These are phyloP conservation scores for Candida coleopterorum DNA, from an alignment of 805 yeast species.

Conservation along the genomic window DNA sequence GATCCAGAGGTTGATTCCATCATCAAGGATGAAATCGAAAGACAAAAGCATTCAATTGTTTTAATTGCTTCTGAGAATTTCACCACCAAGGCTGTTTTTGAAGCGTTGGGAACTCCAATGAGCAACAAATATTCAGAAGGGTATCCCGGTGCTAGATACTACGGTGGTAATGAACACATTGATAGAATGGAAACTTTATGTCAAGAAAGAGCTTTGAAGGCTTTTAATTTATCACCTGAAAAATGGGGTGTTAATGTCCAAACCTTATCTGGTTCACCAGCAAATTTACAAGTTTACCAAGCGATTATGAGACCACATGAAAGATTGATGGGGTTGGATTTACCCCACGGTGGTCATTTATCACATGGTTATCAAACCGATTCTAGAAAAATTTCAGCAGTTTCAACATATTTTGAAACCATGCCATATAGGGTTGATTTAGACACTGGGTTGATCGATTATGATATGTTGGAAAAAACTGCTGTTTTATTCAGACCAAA, in stretches of 20 bases:
- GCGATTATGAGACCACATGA: constrained; percentile 87
- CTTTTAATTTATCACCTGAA: constrained; percentile 69
- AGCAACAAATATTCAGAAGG: constrained; percentile 98
- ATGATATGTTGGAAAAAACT: constrained; percentile 77
- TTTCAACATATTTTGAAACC: constrained; percentile 92
- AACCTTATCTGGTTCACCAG: constrained; percentile 94
- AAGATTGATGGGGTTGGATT: constrained; percentile 93
- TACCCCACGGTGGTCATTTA: constrained; percentile 98
- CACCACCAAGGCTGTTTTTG: constrained; percentile 93
- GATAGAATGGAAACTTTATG: constrained; percentile 88
- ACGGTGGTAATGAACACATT: constrained; percentile 95
- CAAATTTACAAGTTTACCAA: constrained; percentile 87
- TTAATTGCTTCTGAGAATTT: constrained; percentile 95
- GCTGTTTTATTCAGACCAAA: constrained; percentile 91
- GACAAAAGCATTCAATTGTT: constrained; percentile 90
- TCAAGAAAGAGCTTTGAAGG: constrained; percentile 85
- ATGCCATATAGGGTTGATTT: constrained; percentile 94
- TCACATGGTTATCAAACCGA: constrained; percentile 96
- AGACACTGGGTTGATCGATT: constrained; percentile 87
- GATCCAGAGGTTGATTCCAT: constrained; percentile 86
- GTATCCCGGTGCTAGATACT: constrained; percentile 96
- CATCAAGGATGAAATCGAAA: constrained; percentile 66
- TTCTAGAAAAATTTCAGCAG: constrained; percentile 81
- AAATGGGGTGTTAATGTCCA: constrained; percentile 98
- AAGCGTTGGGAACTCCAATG: constrained; percentile 92